Conservation (phyloP, 352 stramenopile genomes). For the Phytophthora europaea region DNA sequence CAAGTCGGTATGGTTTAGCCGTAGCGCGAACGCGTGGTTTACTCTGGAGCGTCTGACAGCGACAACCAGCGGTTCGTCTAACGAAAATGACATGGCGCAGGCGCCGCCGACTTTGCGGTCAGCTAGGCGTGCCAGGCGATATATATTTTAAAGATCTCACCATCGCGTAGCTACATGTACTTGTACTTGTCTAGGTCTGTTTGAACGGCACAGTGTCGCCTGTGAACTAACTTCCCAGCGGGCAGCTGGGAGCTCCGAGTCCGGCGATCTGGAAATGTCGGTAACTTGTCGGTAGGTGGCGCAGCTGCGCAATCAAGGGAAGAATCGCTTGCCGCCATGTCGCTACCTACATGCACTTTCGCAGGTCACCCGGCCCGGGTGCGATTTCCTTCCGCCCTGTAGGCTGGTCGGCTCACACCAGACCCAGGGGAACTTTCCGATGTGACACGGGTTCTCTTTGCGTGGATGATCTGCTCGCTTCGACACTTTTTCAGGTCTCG, state of each 20-base stretch:
- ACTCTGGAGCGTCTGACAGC: background rate
- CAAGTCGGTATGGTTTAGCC: background rate
- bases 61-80: no score
- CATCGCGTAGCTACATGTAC: no score
- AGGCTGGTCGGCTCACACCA: background rate
- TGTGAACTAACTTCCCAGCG: background rate
- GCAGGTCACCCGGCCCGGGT: background rate
- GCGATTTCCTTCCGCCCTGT: background rate
- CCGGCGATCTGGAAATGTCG: slow-evolving; percentile 22
- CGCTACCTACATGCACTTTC: slow-evolving; percentile 21
- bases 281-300: slow-evolving; percentile 21
- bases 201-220: no score
- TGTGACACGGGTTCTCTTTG: slow-evolving; percentile 10
- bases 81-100: no score
- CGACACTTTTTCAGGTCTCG: background rate
- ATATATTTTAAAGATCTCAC: no score
- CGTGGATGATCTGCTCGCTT: slow-evolving; percentile 6
- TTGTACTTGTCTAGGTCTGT: no score
- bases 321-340: slow-evolving; percentile 26
- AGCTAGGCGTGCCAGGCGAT: no score
- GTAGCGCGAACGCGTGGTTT: background rate
- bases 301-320: slow-evolving; percentile 25
- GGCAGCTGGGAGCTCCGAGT: background rate
- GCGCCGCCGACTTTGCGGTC: no score
- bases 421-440: slow-evolving; percentile 8